Percentiles rank a stretch among this genome's conserved stretches.
phyloP scores from a whole-genome alignment of 2,329 filamentous ascomycete species.

The Karstenula rhodostoma region DNA sequence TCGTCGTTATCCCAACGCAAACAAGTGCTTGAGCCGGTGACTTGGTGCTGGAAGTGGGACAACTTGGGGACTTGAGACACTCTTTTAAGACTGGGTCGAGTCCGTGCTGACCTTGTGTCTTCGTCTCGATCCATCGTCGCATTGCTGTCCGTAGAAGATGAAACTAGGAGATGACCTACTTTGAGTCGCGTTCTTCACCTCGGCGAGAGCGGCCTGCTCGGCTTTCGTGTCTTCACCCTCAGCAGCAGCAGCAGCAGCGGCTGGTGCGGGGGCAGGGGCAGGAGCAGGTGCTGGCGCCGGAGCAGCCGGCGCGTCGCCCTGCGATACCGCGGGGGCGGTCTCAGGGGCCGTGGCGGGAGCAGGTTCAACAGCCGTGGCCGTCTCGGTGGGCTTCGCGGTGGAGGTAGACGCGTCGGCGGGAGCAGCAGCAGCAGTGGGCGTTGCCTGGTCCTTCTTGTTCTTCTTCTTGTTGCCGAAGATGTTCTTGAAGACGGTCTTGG shows the following conservation, averaged over 20 bases:
- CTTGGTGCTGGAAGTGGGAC: background rate
- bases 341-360: constrained; percentile 38
- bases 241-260: constrained; percentile 8
- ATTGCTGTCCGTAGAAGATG: constrained; percentile 18
- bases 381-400: constrained; percentile 43
- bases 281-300: constrained; percentile 24
- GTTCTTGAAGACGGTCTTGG: constrained; percentile 51
- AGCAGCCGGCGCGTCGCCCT: constrained; percentile 20
- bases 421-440: constrained; percentile 35
- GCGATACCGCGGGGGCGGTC: constrained; percentile 23
- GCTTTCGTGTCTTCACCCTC: constrained; percentile 33
- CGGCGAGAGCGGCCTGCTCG: constrained; percentile 38
- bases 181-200: constrained; percentile 45
- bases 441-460: constrained; percentile 39
- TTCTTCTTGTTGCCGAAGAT: constrained; percentile 47
- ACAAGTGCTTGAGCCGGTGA: background rate
- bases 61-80: background rate
- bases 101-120: constrained; percentile 28
- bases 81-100: constrained; percentile 6
- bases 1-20: background rate
- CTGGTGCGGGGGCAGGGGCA: constrained; percentile 10
- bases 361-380: constrained; percentile 39
- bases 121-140: constrained; percentile 32
- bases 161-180: constrained; percentile 41
- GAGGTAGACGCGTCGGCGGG: constrained; percentile 25